phyloP scores from a whole-genome alignment of 352 stramenopile genomes.

The Elongisporangium senticosum region DNA sequence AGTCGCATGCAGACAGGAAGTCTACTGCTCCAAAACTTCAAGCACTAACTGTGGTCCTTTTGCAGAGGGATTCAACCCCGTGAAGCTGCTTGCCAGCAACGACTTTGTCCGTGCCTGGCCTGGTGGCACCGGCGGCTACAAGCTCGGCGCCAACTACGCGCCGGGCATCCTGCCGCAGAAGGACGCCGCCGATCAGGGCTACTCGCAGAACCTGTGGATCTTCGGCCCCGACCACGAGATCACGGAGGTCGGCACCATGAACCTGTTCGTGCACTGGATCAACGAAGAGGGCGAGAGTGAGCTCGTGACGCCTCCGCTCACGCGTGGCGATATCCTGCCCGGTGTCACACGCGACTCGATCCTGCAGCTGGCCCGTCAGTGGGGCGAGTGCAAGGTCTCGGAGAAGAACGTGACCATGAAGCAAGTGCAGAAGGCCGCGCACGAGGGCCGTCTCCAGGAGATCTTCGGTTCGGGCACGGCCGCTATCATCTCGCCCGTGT shows the following conservation, averaged over 20 bases:
- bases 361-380: slow-evolving; percentile 87
- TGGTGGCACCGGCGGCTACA: slow-evolving; percentile 91
- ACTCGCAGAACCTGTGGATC: slow-evolving; percentile 93
- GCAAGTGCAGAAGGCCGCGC: slow-evolving; percentile 88
- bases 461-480: slow-evolving; percentile 96
- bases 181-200: slow-evolving; percentile 79
- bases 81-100: slow-evolving; percentile 90
- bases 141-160: slow-evolving; percentile 89
- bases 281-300: slow-evolving; percentile 92
- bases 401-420: slow-evolving; percentile 94
- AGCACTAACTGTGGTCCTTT: no score
- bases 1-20: no score
- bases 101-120: slow-evolving; percentile 95
- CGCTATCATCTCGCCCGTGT: slow-evolving; percentile 92
- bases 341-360: slow-evolving; percentile 96
- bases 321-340: slow-evolving; percentile 95
- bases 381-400: slow-evolving; percentile 92
- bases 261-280: slow-evolving; percentile 96
- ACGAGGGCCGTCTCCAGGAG: slow-evolving; percentile 90
- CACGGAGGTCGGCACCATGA: slow-evolving; percentile 95
- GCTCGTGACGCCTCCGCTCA: slow-evolving; percentile 94
- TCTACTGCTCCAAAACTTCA: no score
- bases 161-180: slow-evolving; percentile 90
- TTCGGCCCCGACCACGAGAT: slow-evolving; percentile 92
- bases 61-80: slow-evolving; percentile 85